These are phyloP conservation scores for Rhodotorula sp. DNA, from an alignment of 1,284 basidiomycete genomes.

Conservation along the genomic window DNA sequence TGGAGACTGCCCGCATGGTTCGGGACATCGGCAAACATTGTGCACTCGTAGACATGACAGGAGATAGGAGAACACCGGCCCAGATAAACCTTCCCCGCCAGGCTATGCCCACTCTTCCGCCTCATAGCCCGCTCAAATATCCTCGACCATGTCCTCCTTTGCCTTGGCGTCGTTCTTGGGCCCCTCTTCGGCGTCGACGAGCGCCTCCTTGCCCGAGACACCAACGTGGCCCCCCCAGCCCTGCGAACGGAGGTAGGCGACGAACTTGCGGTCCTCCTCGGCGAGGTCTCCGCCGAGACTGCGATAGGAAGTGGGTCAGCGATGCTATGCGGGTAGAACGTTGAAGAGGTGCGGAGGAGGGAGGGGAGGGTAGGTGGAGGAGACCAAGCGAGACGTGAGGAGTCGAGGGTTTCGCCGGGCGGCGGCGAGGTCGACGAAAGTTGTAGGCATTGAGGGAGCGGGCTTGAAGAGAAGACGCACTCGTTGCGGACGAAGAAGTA, in stretches of 20 bases:
- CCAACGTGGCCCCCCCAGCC: conserved; percentile 67
- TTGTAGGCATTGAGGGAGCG: too few relatives aligned
- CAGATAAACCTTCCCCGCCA: too few relatives aligned
- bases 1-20: too few relatives aligned
- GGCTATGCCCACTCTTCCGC: too few relatives aligned
- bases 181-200: conserved; percentile 14
- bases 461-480: neutral
- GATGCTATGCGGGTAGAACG: neutral
- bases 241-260: conserved; percentile 60
- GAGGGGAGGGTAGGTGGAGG: neutral
- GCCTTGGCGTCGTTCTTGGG: neutral
- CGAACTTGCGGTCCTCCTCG: conserved; percentile 63
- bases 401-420: too few relatives aligned
- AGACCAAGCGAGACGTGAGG: neutral
- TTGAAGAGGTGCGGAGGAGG: neutral
- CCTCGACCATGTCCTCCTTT: neutral
- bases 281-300: conserved; percentile 60
- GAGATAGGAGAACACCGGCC: too few relatives aligned
- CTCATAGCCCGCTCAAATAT: neutral
- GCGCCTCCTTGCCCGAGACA: conserved; percentile 41
- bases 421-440: too few relatives aligned
- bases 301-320: neutral
- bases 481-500: conserved; percentile 59
- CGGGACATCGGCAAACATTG: too few relatives aligned
- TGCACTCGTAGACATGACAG: too few relatives aligned